A percentile compares a stretch with the other conserved stretches of the same genome.
Conservation (phyloP, 2,329 filamentous ascomycete species). For the Ceratocystis variospora region DNA sequence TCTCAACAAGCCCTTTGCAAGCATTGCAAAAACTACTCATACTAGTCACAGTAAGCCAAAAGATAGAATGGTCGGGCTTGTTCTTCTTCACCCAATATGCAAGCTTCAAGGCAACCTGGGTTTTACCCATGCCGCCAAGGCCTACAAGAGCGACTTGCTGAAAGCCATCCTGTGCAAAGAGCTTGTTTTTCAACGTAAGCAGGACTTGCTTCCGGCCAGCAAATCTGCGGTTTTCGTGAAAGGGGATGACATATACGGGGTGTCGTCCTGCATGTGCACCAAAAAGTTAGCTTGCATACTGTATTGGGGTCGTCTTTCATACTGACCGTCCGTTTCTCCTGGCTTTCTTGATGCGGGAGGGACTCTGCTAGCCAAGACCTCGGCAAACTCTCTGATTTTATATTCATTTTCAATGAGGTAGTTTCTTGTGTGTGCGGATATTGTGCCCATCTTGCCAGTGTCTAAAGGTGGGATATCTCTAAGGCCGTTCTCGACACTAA, state of each 20-base stretch:
- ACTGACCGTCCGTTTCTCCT: background rate
- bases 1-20: background rate
- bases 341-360: background rate
- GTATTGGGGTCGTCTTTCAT: background rate
- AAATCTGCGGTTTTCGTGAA: background rate
- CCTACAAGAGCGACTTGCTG: background rate
- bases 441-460: constrained; percentile 23
- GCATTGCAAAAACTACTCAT: background rate
- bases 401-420: constrained; percentile 19
- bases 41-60: constrained; percentile 2
- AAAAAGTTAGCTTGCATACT: background rate
- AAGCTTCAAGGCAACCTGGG: background rate
- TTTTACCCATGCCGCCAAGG: background rate
- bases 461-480: constrained; percentile 23
- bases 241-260: background rate
- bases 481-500: constrained; percentile 24
- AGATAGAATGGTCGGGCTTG: background rate
- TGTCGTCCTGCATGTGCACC: background rate
- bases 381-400: background rate
- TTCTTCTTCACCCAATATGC: background rate
- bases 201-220: background rate
- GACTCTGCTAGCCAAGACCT: background rate
- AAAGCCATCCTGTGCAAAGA: background rate
- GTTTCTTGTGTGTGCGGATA: constrained; percentile 22
- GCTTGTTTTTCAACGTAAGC: background rate